Base-by-base conservation (phyloP, 2,329 filamentous ascomycete species). In the Aschersonia sp. region DNA sequence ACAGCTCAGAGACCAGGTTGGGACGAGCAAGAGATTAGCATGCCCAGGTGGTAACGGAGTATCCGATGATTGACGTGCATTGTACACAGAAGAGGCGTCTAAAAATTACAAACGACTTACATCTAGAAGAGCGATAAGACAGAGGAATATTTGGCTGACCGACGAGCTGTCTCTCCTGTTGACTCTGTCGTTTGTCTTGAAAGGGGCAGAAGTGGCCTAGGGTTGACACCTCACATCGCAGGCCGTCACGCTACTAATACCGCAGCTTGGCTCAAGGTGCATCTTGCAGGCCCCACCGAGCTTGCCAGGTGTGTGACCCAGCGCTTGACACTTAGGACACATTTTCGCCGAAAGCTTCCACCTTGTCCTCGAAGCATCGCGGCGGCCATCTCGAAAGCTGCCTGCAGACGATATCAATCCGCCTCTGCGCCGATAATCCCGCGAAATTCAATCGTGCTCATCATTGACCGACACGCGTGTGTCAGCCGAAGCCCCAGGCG, bases 151-250 rank as follows among this genome's bases (percentile, higher is more conserved):
- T 20, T 20, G 20, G 20, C 20, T 20, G 20, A 20, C 20, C 20
- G 20, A 20, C 20, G 20, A 20, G 20, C 20, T 20, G 20, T 20
- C 20, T 20, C 20, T 20, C 20, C 20, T 20, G 20, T 20, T 20
- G 20, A 20, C 20, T 20, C 20, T 20, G 20, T 20, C 20, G 20
- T 20, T 20, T 20, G 20, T 20, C 20, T 20, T 12, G 12, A 38
- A 38, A 38, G 35, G 35, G 35, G 35, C 35, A 38, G 12, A 12
- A 12, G 7, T 38, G 20, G 20, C 20, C 20, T 20, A 20, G 20
- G 20, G 28, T 51, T 48, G 51, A 51, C 47, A 48, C 52, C 52
- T 53, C 47, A 52, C 9, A 50, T 47, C 38, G 47, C 45, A 54
- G 52, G 52, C 52, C 20, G 43, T 38, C 12, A 38, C 35, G 12